phyloP scores from a whole-genome alignment of 2,329 filamentous ascomycete genomes.

The Neurospora sp. region DNA sequence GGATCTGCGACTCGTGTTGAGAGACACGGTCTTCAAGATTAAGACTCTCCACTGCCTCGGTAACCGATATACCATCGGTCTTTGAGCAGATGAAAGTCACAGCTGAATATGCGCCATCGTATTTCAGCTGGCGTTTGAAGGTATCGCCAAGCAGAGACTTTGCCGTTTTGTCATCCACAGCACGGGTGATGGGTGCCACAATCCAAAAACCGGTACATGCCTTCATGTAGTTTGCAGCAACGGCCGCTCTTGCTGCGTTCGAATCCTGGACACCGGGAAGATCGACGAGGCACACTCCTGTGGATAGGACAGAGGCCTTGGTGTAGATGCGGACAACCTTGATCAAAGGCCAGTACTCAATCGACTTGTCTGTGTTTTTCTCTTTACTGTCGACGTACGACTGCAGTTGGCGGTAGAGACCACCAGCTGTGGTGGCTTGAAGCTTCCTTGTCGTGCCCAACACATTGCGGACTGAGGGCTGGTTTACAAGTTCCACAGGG shows the following conservation, averaged over 20 bases:
- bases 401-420: constrained; percentile 39
- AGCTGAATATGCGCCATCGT: constrained; percentile 42
- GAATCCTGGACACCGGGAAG: constrained; percentile 51
- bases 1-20: constrained; percentile 6
- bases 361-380: constrained; percentile 24
- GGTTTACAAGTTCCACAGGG: constrained; percentile 32
- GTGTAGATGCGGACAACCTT: constrained; percentile 37
- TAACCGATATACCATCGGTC: constrained; percentile 44
- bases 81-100: constrained; percentile 56
- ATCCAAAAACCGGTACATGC: constrained; percentile 52
- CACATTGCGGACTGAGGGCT: constrained; percentile 29
- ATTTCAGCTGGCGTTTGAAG: constrained; percentile 48
- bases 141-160: constrained; percentile 44
- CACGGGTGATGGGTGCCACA: constrained; percentile 50
- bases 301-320: constrained; percentile 27
- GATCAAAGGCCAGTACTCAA: constrained; percentile 40
- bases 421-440: constrained; percentile 24
- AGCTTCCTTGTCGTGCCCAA: constrained; percentile 39
- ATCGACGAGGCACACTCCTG: constrained; percentile 32
- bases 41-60: constrained; percentile 17
- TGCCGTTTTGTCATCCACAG: constrained; percentile 50
- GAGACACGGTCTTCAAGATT: constrained; percentile 12
- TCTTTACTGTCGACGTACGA: constrained; percentile 48
- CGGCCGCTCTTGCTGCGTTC: constrained; percentile 40
- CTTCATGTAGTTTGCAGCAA: constrained; percentile 51